Evolutionary conservation across 2,329 filamentous ascomycete genomes (phyloP), one percentile per base, ranked within the genome.

Genomic region (Diaporthe velutina): DNA sequence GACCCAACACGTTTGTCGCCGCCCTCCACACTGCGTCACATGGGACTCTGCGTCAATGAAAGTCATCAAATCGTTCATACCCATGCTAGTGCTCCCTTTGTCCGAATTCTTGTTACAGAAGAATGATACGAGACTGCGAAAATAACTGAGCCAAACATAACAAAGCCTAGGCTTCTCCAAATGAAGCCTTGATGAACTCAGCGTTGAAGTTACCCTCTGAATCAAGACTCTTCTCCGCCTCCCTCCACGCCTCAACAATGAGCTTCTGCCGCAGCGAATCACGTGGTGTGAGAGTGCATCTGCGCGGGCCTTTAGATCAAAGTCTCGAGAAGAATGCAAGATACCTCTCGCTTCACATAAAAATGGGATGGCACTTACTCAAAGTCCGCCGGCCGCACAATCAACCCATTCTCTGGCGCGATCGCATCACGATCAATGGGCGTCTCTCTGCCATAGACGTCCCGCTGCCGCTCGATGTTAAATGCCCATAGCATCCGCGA

Each of bases 401-500:
- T 50, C 25, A 67, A 33, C 8, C 61, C 61, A 33, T n/a, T 50
- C 22, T 67, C 61, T n/a, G 61, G 61, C 7, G 33, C 22, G 19
- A 67, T n/a, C 17, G 61, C 61, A 35, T 67, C 61, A 5, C 61
- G 15, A 8, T 67, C 38, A 52, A 67, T 67, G 3, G n/a, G 25
- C 25, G 7, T 30, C 13, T 33, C 19, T 5, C n/a, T 28, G 5
- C 42, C 61, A n/a, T 52, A n/a, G 19, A 52, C 42, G 15, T 67
- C 61, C 33, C 42, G 61, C 42, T 67, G 33, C 10, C 15, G n/a
- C 17, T n/a, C 19, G 22, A 67, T 67, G 30, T 35, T 40, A 19
- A 68, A 54, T 13, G 64, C 17, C 64, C 64, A 68, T 10, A 68
- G 45, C 3, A 68, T 68, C 6, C 64, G 64, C 1, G 64, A 68